Evolutionary conservation across 2,329 filamentous ascomycete species (phyloP).

Genomic region (Pseudopithomyces maydicus): DNA sequence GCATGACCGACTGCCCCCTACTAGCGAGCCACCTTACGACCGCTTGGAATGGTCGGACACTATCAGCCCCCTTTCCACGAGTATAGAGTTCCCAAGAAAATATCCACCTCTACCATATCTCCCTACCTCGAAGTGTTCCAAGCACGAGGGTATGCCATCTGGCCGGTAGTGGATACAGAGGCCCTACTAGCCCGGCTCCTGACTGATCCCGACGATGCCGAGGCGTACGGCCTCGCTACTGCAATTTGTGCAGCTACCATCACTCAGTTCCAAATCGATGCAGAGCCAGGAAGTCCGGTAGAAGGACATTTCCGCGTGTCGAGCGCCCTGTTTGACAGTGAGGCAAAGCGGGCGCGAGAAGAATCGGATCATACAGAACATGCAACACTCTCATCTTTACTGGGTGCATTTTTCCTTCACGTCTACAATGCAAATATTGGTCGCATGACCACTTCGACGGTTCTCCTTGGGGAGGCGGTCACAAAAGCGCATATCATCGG

Average conservation of each 20-base stretch:
- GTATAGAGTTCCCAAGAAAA: constrained; percentile 26
- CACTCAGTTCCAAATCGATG: constrained; percentile 41
- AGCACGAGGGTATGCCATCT: constrained; percentile 37
- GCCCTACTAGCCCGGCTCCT: constrained; percentile 37
- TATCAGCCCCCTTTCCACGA: constrained; percentile 19
- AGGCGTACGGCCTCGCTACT: constrained; percentile 38
- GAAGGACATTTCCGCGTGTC: constrained; percentile 40
- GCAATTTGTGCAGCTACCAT: constrained; percentile 42
- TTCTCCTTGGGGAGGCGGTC: constrained; percentile 39
- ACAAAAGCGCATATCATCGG: constrained; percentile 41
- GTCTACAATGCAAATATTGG: constrained; percentile 42
- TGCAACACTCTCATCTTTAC: constrained; percentile 32
- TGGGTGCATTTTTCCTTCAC: constrained; percentile 41
- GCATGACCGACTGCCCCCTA: constrained; percentile 27
- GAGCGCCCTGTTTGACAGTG: constrained; percentile 34
- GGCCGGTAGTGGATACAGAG: constrained; percentile 42
- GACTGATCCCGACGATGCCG: constrained; percentile 36
- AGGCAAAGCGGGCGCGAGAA: constrained; percentile 33
- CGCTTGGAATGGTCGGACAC: constrained; percentile 32
- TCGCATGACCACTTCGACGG: constrained; percentile 40
- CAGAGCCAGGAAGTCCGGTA: constrained; percentile 34
- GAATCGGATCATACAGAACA: constrained; percentile 39
- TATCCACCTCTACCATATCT: constrained; percentile 39
- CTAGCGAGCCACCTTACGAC: constrained; percentile 24
- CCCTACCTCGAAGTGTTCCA: constrained; percentile 41